Evolutionary conservation across 208 protist genomes (phyloP).

Genomic region (Leishmania major): DNA sequence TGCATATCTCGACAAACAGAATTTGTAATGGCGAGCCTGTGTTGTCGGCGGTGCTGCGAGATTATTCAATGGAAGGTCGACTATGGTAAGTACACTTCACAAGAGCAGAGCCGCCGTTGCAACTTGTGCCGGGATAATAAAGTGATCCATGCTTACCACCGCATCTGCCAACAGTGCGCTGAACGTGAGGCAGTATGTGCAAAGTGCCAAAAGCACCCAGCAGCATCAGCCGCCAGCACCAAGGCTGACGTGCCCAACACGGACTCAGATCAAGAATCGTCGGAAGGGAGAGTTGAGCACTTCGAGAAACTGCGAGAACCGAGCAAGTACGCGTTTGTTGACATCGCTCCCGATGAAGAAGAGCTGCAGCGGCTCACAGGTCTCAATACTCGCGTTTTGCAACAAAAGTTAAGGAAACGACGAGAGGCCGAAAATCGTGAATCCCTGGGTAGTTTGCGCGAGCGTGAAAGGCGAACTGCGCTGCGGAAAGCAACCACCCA

Average conservation of each 20-base stretch:
- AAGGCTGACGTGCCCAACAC: slow-evolving; percentile 3
- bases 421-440: slow-evolving; percentile 38
- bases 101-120: slow-evolving; percentile 64
- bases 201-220: slow-evolving; percentile 83
- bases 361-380: slow-evolving; percentile 54
- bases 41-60: slow-evolving; percentile 82
- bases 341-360: slow-evolving; percentile 41
- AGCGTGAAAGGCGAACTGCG: slow-evolving; percentile 61
- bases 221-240: background rate
- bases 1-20: slow-evolving; percentile 38
- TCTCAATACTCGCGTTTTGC: slow-evolving; percentile 60
- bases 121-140: slow-evolving; percentile 68
- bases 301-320: slow-evolving; percentile 11
- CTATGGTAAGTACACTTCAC: slow-evolving; percentile 83
- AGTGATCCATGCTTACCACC: slow-evolving; percentile 74
- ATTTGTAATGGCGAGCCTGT: slow-evolving; percentile 71
- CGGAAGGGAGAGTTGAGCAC: background rate
- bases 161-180: slow-evolving; percentile 81
- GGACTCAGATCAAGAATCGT: slow-evolving; percentile 13
- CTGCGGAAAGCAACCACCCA: slow-evolving; percentile 31
- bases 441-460: slow-evolving; percentile 42
- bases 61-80: slow-evolving; percentile 90
- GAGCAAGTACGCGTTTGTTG: slow-evolving; percentile 67
- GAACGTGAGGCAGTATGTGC: slow-evolving; percentile 48
- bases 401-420: slow-evolving; percentile 26